These are phyloP conservation scores for Tranzscheliella williamsii DNA, from an alignment of 1,284 basidiomycete genomes.

Conservation along the genomic window DNA sequence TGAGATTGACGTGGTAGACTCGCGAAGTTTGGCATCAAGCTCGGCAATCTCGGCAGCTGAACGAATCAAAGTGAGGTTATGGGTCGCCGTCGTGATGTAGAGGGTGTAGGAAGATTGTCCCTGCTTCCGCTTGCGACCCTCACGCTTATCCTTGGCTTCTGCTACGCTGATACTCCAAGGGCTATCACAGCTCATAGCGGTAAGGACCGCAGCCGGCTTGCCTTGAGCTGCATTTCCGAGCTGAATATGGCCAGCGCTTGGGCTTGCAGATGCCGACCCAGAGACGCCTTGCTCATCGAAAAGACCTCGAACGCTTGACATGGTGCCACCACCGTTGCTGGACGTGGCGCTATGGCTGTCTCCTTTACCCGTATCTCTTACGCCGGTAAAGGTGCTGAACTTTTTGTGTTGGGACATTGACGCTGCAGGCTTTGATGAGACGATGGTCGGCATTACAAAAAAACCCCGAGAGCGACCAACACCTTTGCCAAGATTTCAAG, in stretches of 20 bases:
- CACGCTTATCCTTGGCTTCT: conserved; percentile 62
- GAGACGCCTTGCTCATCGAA: conserved; percentile 29
- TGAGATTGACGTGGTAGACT: conserved; percentile 4
- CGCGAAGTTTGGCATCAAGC: conserved; percentile 71
- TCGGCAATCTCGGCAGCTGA: conserved; percentile 75
- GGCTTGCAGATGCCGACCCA: conserved; percentile 10
- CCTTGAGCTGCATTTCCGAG: conserved; percentile 64
- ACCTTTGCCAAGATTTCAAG: no score
- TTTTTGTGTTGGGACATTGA: no score
- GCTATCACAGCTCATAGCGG: conserved; percentile 63
- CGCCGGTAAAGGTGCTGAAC: conserved; percentile 46
- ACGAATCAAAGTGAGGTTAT: conserved; percentile 81
- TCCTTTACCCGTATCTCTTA: conserved; percentile 19
- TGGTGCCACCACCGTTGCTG: conserved; percentile 6
- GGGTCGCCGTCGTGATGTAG: conserved; percentile 72
- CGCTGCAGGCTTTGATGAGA: no score
- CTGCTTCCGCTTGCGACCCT: conserved; percentile 43
- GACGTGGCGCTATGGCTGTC: conserved; percentile 9
- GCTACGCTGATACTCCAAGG: conserved; percentile 76
- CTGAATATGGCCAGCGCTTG: conserved; percentile 53
- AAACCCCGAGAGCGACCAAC: no score
- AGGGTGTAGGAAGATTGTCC: conserved; percentile 58
- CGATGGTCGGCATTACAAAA: no score
- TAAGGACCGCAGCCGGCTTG: conserved; percentile 2
- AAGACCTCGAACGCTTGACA: conserved; percentile 38